These are phyloP conservation scores for Tritrichomonas foetus DNA, from an alignment of 208 protist genomes.

Conservation along the genomic window DNA sequence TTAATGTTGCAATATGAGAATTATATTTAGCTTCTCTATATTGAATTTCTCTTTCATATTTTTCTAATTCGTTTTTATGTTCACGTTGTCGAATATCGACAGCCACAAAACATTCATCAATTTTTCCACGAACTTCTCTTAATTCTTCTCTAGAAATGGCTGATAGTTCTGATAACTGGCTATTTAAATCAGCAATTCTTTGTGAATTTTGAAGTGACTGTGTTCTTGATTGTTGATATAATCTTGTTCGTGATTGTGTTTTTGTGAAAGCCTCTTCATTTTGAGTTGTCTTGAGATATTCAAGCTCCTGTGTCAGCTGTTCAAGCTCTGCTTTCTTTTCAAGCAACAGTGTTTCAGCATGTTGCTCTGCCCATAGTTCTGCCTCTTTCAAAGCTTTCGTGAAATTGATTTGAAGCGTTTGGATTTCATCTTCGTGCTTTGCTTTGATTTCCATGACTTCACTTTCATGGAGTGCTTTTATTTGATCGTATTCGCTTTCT, in stretches of 20 bases:
- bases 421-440: not conserved
- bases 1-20: not conserved
- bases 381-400: not conserved
- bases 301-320: not conserved
- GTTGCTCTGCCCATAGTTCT: not conserved
- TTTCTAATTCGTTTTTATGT: not conserved
- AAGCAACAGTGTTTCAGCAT: not conserved
- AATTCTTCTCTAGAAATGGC: not conserved
- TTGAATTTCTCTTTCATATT: constrained; percentile 9
- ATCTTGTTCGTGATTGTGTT: not conserved
- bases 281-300: not conserved
- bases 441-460: not conserved
- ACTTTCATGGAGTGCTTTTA: not conserved
- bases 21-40: not conserved
- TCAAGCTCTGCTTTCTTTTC: not conserved
- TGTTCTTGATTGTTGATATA: not conserved
- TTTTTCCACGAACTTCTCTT: not conserved
- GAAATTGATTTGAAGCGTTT: not conserved
- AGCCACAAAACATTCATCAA: not conserved
- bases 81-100: not conserved
- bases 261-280: not conserved
- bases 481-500: not conserved
- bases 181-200: not conserved
- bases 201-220: not conserved
- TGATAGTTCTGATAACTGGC: not conserved